Conservation (phyloP, 2,329 filamentous ascomycete species). For the Penicillium nordicum region DNA sequence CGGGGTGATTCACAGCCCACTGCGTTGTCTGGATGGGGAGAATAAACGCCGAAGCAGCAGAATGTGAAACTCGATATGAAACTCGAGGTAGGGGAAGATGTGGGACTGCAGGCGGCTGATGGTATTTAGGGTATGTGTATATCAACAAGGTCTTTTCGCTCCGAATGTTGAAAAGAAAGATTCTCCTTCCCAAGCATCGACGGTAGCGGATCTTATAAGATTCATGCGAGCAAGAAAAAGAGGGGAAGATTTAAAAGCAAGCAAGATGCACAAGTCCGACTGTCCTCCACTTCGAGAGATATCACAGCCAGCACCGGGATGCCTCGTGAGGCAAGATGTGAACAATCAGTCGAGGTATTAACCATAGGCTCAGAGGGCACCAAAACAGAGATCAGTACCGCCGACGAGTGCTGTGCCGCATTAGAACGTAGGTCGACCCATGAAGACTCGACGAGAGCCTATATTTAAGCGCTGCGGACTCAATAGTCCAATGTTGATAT, state of each 20-base stretch:
- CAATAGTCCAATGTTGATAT: conserved; percentile 24
- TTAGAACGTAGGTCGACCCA: conserved; percentile 17
- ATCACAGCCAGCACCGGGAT: conserved; percentile 26
- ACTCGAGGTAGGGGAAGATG: conserved; percentile 15
- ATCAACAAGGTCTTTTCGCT: conserved; percentile 3
- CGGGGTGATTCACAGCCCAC: conserved; percentile 6
- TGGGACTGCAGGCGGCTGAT: conserved; percentile 11
- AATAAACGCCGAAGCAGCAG: conserved; percentile 17
- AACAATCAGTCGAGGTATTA: conserved; percentile 24
- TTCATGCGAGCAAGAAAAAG: conserved; percentile 8
- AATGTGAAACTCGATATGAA: conserved; percentile 26
- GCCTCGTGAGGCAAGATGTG: conserved; percentile 36
- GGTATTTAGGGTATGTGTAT: conserved; percentile 4
- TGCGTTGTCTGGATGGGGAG: conserved; percentile 19
- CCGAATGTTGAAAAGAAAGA: background rate
- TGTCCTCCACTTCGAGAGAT: conserved; percentile 26
- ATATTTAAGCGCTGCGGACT: conserved; percentile 38
- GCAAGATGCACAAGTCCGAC: conserved; percentile 21
- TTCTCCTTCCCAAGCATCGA: conserved; percentile 6
- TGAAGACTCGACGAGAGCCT: conserved; percentile 32
- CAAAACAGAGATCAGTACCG: conserved; percentile 27
- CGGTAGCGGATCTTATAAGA: conserved; percentile 18
- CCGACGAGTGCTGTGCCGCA: conserved; percentile 32
- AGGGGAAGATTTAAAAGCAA: conserved; percentile 16
- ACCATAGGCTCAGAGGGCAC: conserved; percentile 35